Conservation (phyloP, 1,284 basidiomycete genomes). For the Fistulinella staudtii region DNA sequence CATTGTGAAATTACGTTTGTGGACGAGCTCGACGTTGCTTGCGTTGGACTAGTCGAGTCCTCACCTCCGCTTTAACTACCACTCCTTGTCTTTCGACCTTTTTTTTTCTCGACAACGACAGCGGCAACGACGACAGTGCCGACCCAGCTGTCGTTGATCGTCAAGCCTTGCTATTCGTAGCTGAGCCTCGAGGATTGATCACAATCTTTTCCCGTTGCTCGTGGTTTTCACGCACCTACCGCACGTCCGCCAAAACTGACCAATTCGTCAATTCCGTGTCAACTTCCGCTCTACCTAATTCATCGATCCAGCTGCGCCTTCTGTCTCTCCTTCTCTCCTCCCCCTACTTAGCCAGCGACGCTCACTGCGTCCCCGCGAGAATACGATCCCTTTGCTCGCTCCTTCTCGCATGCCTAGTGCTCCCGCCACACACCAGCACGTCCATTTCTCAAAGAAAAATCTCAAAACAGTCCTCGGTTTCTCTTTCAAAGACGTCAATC, state of each 20-base stretch:
- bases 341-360: constrained; percentile 21
- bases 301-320: constrained; percentile 27
- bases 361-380: constrained; percentile 20
- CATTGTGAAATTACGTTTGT: not conserved
- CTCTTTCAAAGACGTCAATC: constrained; percentile 31
- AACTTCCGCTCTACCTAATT: constrained; percentile 31
- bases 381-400: constrained; percentile 11
- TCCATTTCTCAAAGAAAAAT: constrained; percentile 37
- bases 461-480: constrained; percentile 42
- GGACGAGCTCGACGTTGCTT: not conserved
- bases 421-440: constrained; percentile 34
- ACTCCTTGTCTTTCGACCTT: constrained; percentile 14
- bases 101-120: constrained; percentile 4
- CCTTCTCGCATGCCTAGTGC: constrained; percentile 41
- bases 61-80: no score
- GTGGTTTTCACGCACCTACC: constrained; percentile 36
- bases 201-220: constrained; percentile 32
- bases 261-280: constrained; percentile 29
- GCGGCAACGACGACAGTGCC: constrained; percentile 9
- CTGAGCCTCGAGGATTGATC: constrained; percentile 32
- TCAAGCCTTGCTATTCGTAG: constrained; percentile 23
- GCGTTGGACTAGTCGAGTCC: no score
- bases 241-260: constrained; percentile 31
- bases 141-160: not conserved
- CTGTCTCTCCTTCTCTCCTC: constrained; percentile 22